Conservation (phyloP, 768 basidiomycete genomes). For the Lactarius pseudohatsudake region DNA sequence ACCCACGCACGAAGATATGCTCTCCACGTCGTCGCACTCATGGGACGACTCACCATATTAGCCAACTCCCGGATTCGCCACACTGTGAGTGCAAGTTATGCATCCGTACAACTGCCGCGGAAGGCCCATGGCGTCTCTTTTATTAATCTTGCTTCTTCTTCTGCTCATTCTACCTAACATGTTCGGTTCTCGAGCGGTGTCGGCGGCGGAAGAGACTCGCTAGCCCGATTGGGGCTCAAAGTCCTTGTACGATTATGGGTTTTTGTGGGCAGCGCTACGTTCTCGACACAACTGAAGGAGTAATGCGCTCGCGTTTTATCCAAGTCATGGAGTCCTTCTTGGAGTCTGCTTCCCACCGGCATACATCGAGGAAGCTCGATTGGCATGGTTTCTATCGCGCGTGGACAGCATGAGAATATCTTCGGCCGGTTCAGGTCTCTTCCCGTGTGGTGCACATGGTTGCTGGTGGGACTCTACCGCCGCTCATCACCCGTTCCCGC, state of each 20-base stretch:
- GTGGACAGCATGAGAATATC: conserved; percentile 2
- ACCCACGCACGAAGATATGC: no score
- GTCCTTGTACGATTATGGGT: not conserved
- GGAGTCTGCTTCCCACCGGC: not conserved
- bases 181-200: not conserved
- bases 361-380: not conserved
- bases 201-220: not conserved
- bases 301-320: not conserved
- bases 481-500: not conserved
- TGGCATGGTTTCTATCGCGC: not conserved
- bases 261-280: not conserved
- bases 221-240: not conserved
- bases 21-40: not conserved
- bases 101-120: not conserved
- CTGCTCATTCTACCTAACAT: not conserved
- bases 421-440: not conserved
- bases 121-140: not conserved
- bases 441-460: conserved; percentile 2
- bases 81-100: no score
- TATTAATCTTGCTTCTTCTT: not conserved
- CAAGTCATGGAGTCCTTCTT: no score
- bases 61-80: not conserved
- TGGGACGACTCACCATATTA: not conserved
- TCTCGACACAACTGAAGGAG: not conserved
- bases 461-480: not conserved